Conservation (phyloP, 2,329 filamentous ascomycete genomes). For the Hymenoscyphus fraxineus region DNA sequence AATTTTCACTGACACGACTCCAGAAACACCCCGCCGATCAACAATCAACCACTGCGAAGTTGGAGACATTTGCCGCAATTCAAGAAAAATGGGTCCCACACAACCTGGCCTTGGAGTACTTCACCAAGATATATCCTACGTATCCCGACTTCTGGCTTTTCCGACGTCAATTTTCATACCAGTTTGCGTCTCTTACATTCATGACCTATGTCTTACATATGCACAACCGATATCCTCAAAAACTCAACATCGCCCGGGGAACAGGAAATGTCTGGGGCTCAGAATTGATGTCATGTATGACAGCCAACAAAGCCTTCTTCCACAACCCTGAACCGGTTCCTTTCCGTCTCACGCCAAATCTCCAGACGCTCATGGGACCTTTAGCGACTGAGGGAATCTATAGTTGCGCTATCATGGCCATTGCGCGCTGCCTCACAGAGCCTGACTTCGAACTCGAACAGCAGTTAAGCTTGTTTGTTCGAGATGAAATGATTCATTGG, state of each 20-base stretch:
- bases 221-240: conserved; percentile 91
- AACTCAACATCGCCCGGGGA: conserved; percentile 83
- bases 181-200: conserved; percentile 90
- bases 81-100: conserved; percentile 90
- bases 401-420: conserved; percentile 91
- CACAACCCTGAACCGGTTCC: conserved; percentile 94
- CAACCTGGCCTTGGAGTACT: conserved; percentile 80
- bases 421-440: conserved; percentile 89
- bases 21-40: conserved; percentile 66
- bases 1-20: conserved; percentile 33
- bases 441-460: conserved; percentile 89
- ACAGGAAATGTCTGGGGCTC: conserved; percentile 95
- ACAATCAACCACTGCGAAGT: conserved; percentile 65
- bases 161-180: conserved; percentile 93
- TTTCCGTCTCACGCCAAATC: conserved; percentile 93
- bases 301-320: conserved; percentile 79
- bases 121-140: conserved; percentile 80
- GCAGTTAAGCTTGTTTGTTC: conserved; percentile 88
- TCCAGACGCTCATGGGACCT: conserved; percentile 94
- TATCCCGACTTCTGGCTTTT: conserved; percentile 98
- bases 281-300: conserved; percentile 89
- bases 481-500: conserved; percentile 98
- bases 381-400: conserved; percentile 95
- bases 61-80: conserved; percentile 93
- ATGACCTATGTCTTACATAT: conserved; percentile 99